Percentiles rank a stretch among this genome's conserved stretches.
Evolutionary conservation across 768 basidiomycete genomes (phyloP).

Genomic region (Lentinula guzmanii): DNA sequence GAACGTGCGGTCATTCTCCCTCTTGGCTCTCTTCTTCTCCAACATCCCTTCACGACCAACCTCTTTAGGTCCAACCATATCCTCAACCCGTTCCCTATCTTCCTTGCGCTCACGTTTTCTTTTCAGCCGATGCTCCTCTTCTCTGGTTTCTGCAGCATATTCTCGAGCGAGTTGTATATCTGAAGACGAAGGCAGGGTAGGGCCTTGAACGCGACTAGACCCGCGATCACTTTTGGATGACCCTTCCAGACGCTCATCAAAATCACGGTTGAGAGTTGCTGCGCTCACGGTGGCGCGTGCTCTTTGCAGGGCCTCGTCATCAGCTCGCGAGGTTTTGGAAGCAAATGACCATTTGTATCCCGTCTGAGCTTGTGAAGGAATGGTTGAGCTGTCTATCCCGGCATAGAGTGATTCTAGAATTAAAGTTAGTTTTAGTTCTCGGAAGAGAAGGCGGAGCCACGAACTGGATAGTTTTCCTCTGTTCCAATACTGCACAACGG

Average conservation of each 20-base stretch:
- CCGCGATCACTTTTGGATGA: constrained; percentile 19
- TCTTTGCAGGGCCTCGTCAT: constrained; percentile 49
- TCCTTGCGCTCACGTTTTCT: constrained; percentile 66
- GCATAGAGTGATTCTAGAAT: constrained; percentile 49
- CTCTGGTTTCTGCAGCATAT: constrained; percentile 40
- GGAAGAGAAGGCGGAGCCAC: constrained; percentile 10
- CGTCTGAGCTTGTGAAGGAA: constrained; percentile 64
- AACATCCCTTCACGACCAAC: constrained; percentile 80
- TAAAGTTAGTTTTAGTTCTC: not conserved
- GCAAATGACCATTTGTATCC: constrained; percentile 88
- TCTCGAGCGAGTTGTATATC: constrained; percentile 72
- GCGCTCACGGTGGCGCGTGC: constrained; percentile 55
- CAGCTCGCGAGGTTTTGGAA: constrained; percentile 53
- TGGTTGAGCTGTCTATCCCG: constrained; percentile 49
- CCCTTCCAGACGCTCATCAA: constrained; percentile 11
- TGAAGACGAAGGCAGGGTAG: constrained; percentile 60
- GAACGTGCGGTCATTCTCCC: constrained; percentile 67
- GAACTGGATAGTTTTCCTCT: constrained; percentile 64
- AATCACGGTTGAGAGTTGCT: constrained; percentile 34
- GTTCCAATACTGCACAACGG: constrained; percentile 63
- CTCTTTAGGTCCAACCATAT: constrained; percentile 72
- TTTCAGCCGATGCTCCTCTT: constrained; percentile 47
- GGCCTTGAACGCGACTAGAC: constrained; percentile 47
- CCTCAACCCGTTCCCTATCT: constrained; percentile 66
- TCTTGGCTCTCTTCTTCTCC: constrained; percentile 75